phyloP scores from a whole-genome alignment of 1,284 basidiomycete genomes.

The Tilletiaria anomala region DNA sequence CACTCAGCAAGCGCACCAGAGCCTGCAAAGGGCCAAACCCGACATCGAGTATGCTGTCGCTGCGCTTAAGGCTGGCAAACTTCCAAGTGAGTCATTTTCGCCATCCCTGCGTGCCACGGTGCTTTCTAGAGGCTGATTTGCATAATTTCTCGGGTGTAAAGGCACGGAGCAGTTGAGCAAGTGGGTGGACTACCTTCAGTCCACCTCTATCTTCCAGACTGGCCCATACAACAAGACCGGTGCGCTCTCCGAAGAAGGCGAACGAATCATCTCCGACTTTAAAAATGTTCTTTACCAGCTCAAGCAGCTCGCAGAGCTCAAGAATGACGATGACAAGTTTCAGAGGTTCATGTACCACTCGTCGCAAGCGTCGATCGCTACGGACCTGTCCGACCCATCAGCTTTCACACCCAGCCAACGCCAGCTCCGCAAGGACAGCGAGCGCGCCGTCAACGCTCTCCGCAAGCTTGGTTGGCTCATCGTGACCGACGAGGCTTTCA shows the following conservation, averaged over 20 bases:
- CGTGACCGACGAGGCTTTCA: constrained; percentile 41
- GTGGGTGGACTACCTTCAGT: constrained; percentile 15
- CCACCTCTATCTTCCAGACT: constrained; percentile 19
- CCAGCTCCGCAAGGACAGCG: constrained; percentile 40
- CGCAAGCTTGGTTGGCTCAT: constrained; percentile 42
- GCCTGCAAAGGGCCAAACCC: no score
- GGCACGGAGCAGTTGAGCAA: constrained; percentile 17
- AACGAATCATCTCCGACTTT: constrained; percentile 14
- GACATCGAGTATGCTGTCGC: no score
- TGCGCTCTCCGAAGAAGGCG: constrained; percentile 18
- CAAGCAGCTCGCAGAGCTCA: constrained; percentile 18
- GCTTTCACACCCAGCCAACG: constrained; percentile 10
- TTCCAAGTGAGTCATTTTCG: no score
- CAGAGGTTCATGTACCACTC: constrained; percentile 41
- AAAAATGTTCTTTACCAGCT: constrained; percentile 21
- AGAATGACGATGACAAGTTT: constrained; percentile 40
- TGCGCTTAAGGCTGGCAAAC: no score
- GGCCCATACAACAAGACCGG: constrained; percentile 12
- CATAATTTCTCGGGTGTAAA: no score
- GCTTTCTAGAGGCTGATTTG: no score
- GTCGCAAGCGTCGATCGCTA: constrained; percentile 30
- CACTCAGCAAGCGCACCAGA: no score
- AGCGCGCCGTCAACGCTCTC: constrained; percentile 40
- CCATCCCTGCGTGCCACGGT: no score
- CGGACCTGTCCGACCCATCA: constrained; percentile 8